These are phyloP conservation scores for Sporisorium reilianum DNA, from an alignment of 1,284 basidiomycete species.

Conservation along the genomic window DNA sequence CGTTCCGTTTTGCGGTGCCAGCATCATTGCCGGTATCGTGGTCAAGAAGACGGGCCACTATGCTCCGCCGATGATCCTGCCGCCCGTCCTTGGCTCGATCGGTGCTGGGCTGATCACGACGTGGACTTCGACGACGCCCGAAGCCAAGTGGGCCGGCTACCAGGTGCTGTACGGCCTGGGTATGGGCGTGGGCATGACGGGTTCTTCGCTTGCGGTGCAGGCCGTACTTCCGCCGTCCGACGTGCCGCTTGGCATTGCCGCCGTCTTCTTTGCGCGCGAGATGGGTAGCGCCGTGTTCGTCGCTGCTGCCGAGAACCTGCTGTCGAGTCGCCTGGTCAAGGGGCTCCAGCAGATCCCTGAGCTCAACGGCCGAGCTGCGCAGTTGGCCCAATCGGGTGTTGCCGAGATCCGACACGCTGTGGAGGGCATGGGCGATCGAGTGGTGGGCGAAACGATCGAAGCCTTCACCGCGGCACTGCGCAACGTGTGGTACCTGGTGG, in stretches of 20 bases:
- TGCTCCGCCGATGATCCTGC: constrained; percentile 17
- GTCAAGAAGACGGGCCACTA: constrained; percentile 25
- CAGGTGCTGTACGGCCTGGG: constrained; percentile 30
- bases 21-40: constrained; percentile 14
- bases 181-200: constrained; percentile 29
- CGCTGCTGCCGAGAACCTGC: constrained; percentile 23
- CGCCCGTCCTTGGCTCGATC: constrained; percentile 20
- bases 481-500: constrained; percentile 28
- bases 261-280: constrained; percentile 29
- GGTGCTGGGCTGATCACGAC: constrained; percentile 28
- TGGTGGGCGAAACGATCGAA: constrained; percentile 10
- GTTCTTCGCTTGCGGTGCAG: constrained; percentile 27
- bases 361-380: constrained; percentile 6
- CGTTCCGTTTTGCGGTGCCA: constrained; percentile 14
- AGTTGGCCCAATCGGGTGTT: constrained; percentile 13
- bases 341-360: constrained; percentile 16
- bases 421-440: constrained; percentile 7
- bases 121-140: constrained; percentile 6
- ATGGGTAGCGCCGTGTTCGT: constrained; percentile 35
- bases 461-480: constrained; percentile 23
- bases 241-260: constrained; percentile 23
- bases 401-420: constrained; percentile 18
- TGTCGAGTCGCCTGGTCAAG: constrained; percentile 11
- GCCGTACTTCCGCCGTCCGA: constrained; percentile 17
- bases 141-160: constrained; percentile 24